Conservation (phyloP, 2,329 filamentous ascomycete species). For the Hypoxylon sp. region DNA sequence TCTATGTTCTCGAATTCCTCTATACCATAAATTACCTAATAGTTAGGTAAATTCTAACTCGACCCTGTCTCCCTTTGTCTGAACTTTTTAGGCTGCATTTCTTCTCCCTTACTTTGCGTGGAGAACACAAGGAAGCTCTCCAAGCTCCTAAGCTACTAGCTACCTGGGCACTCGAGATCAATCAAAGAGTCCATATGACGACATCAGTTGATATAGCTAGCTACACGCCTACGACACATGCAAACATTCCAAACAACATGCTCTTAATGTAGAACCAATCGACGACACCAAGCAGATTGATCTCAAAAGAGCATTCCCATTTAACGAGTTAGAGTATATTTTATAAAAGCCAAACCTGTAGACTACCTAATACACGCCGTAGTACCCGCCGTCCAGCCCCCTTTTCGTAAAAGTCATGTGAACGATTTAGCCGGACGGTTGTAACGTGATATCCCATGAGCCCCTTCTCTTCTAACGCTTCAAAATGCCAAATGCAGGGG, state of each 20-base stretch:
- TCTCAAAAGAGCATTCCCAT: not conserved
- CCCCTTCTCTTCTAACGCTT: not conserved
- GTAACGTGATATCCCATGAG: conserved; percentile 34
- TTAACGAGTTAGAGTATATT: not conserved
- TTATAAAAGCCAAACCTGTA: not conserved
- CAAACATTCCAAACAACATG: not conserved
- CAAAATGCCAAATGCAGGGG: conserved; percentile 1
- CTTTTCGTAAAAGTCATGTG: conserved; percentile 3
- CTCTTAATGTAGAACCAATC: not conserved
- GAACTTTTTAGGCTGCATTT: not conserved
- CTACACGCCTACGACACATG: not conserved
- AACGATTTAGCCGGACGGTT: conserved; percentile 33
- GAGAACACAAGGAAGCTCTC: not conserved
- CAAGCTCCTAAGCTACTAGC: not conserved
- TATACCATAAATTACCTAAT: not conserved
- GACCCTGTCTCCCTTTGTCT: not conserved
- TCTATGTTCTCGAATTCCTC: not conserved
- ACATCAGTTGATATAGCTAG: not conserved
- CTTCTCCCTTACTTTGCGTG: not conserved
- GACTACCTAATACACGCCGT: not conserved
- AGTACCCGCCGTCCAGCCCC: not conserved
- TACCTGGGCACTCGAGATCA: not conserved
- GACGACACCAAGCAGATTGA: not conserved
- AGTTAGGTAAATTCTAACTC: not conserved
- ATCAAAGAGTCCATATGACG: too few species aligned